These are phyloP conservation scores for Clitopilus passeckerianus DNA, from an alignment of 768 basidiomycete species.

Conservation along the genomic window DNA sequence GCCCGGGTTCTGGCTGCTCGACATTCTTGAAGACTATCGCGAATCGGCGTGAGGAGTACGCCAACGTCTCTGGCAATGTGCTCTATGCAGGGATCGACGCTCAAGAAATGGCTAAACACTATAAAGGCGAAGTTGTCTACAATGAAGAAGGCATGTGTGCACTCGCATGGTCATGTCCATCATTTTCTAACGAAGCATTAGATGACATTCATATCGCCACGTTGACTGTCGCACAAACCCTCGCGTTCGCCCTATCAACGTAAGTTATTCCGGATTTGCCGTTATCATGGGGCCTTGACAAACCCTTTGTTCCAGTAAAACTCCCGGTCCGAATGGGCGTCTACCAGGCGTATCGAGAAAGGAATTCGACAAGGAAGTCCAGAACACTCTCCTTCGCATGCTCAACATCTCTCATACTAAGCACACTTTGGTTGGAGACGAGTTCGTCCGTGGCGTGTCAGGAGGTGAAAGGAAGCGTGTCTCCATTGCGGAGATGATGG, in stretches of 20 bases:
- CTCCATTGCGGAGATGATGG: slow-evolving; percentile 84
- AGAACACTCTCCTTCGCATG: slow-evolving; percentile 65
- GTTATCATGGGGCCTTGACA: not conserved
- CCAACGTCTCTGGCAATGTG: slow-evolving; percentile 64
- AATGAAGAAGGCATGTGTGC: slow-evolving; percentile 58
- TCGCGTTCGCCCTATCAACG: slow-evolving; percentile 69
- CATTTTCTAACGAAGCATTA: slow-evolving; percentile 14
- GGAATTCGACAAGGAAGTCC: slow-evolving; percentile 51
- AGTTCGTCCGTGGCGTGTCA: slow-evolving; percentile 77
- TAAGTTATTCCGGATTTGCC: slow-evolving; percentile 15
- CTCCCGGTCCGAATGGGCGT: slow-evolving; percentile 69
- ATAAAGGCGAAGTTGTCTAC: slow-evolving; percentile 77
- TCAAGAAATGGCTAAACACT: slow-evolving; percentile 68
- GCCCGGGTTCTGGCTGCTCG: slow-evolving; percentile 81
- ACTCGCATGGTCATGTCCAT: not conserved
- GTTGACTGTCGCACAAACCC: slow-evolving; percentile 73
- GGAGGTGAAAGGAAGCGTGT: slow-evolving; percentile 80
- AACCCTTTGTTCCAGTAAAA: slow-evolving; percentile 35
- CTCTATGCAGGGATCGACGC: slow-evolving; percentile 78
- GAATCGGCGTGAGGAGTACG: slow-evolving; percentile 66
- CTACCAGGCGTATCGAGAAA: slow-evolving; percentile 61
- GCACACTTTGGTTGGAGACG: slow-evolving; percentile 80
- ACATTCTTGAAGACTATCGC: slow-evolving; percentile 84
- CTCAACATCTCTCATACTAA: slow-evolving; percentile 81
- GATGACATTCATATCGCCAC: slow-evolving; percentile 84